phyloP scores from a whole-genome alignment of 805 yeast genomes.

The Candida peoriensis region DNA sequence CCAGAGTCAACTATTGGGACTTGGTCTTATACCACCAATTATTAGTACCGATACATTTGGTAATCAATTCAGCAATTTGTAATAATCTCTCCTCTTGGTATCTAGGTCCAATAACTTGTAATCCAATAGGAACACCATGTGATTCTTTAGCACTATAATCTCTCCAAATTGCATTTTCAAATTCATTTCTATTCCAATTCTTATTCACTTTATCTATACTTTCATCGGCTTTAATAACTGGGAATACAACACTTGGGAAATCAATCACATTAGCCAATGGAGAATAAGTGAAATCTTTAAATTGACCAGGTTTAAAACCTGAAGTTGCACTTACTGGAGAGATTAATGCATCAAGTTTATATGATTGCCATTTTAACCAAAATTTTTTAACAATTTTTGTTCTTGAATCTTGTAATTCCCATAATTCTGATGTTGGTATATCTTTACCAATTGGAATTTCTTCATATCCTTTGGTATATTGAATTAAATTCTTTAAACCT shows the following conservation, averaged over 20 bases:
- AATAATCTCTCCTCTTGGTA: slow-evolving; percentile 19
- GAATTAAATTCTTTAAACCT: slow-evolving; percentile 5
- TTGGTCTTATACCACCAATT: too few species aligned
- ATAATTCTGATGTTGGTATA: slow-evolving; percentile 32
- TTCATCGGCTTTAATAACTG: slow-evolving; percentile 47
- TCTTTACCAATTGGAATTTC: slow-evolving; percentile 30
- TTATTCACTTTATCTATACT: slow-evolving; percentile 2
- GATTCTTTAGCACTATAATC: slow-evolving; percentile 7
- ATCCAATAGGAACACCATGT: slow-evolving; percentile 13
- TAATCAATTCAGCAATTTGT: slow-evolving; percentile 8
- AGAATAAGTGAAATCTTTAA: slow-evolving; percentile 43
- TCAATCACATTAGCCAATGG: slow-evolving; percentile 50
- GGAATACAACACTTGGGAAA: slow-evolving; percentile 48
- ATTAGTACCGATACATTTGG: neutral
- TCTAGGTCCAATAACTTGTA: slow-evolving; percentile 21
- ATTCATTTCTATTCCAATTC: slow-evolving; percentile 1
- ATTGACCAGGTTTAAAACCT: slow-evolving; percentile 32
- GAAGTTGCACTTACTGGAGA: slow-evolving; percentile 46
- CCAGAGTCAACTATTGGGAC: too few species aligned
- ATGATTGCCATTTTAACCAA: slow-evolving; percentile 33
- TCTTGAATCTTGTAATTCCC: slow-evolving; percentile 37
- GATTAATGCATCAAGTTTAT: slow-evolving; percentile 44
- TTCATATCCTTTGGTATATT: slow-evolving; percentile 29
- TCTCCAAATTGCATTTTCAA: slow-evolving; percentile 5
- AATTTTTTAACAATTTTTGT: slow-evolving; percentile 30